Percentiles rank a stretch among this genome's conserved stretches.
Evolutionary conservation across 2,329 filamentous ascomycete species (phyloP).

Genomic region (Trichoderma sp.): DNA sequence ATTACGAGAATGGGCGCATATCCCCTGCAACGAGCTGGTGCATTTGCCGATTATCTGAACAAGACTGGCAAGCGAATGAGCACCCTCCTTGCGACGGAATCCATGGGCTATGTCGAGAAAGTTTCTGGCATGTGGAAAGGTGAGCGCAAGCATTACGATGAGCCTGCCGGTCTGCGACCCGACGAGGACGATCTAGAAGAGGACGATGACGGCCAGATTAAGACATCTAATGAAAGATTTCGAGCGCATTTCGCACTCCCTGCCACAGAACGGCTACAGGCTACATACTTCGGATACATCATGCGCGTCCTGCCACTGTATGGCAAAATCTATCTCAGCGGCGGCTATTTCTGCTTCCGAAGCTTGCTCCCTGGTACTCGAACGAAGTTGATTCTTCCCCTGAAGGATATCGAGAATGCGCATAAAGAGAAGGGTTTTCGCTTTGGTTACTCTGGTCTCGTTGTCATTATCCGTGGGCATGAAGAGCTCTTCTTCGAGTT

Average conservation of each 20-base stretch:
- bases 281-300: conserved; percentile 91
- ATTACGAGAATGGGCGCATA: conserved; percentile 69
- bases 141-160: conserved; percentile 84
- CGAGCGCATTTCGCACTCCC: conserved; percentile 90
- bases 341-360: conserved; percentile 87
- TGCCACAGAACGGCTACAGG: conserved; percentile 77
- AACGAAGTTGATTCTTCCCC: conserved; percentile 88
- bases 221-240: conserved; percentile 77
- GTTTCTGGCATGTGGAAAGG: conserved; percentile 97
- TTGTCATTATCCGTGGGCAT: conserved; percentile 89
- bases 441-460: conserved; percentile 86
- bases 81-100: conserved; percentile 80
- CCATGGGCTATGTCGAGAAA: conserved; percentile 95
- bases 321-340: conserved; percentile 94
- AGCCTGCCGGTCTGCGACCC: conserved; percentile 54
- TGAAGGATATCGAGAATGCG: conserved; percentile 90
- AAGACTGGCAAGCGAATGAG: conserved; percentile 81
- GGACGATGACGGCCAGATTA: conserved; percentile 65
- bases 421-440: conserved; percentile 95
- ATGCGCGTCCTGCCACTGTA: conserved; percentile 88
- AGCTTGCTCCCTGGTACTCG: conserved; percentile 86
- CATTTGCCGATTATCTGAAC: conserved; percentile 81
- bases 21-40: conserved; percentile 80
- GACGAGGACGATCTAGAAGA: conserved; percentile 61
- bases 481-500: conserved; percentile 99